Percentiles rank a stretch among this genome's conserved stretches.
phyloP scores from a whole-genome alignment of 805 yeast genomes.

The Blastobotrys attinorum region DNA sequence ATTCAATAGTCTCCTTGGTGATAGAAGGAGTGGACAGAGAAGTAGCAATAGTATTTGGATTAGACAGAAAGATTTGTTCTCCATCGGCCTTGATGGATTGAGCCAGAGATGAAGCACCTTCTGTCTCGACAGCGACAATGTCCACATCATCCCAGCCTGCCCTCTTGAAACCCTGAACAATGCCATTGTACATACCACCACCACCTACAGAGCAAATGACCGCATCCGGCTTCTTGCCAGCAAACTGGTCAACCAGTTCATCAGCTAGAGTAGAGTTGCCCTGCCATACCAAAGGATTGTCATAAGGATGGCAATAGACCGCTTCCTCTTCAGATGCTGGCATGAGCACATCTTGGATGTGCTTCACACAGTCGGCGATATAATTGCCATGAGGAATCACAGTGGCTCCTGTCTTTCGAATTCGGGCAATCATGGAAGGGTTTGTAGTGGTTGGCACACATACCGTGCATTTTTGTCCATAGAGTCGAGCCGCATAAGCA shows the following conservation, averaged over 20 bases:
- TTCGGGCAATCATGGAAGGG: constrained; percentile 37
- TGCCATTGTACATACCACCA: constrained; percentile 88
- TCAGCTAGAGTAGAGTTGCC: constrained; percentile 93
- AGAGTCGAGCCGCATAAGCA: constrained; percentile 75
- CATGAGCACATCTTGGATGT: constrained; percentile 67
- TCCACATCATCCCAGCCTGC: constrained; percentile 33
- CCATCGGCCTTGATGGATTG: constrained; percentile 42
- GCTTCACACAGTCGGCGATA: constrained; percentile 74
- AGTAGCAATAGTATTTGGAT: constrained; percentile 48
- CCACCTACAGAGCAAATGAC: constrained; percentile 93
- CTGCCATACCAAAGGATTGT: constrained; percentile 87
- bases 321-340: constrained; percentile 44
- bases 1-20: constrained; percentile 41
- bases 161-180: constrained; percentile 74
- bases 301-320: constrained; percentile 88
- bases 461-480: constrained; percentile 51
- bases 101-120: constrained; percentile 53
- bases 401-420: constrained; percentile 42
- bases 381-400: constrained; percentile 61
- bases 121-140: constrained; percentile 46
- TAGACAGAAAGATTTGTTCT: constrained; percentile 35
- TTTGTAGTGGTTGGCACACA: constrained; percentile 48
- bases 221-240: constrained; percentile 57
- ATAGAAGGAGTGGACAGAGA: constrained; percentile 57
- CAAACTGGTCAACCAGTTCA: constrained; percentile 70